Conservation (phyloP, 2,329 filamentous ascomycete genomes). For the Epichloe brachyelytri region DNA sequence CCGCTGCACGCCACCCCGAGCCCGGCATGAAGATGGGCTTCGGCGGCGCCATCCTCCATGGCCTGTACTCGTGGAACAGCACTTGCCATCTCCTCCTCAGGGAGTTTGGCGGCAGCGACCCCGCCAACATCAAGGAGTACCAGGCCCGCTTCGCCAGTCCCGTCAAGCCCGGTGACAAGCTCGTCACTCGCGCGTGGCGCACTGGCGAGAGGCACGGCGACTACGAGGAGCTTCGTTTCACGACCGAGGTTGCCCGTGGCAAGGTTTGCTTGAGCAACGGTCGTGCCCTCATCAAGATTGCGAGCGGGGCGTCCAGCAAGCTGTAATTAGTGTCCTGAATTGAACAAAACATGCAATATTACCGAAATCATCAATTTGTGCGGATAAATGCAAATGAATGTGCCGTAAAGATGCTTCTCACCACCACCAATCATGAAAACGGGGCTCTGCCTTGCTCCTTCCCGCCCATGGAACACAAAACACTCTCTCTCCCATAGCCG, state of each 20-base stretch:
- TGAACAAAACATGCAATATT: too few species aligned
- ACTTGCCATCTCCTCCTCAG: constrained; percentile 62
- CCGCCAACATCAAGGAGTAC: constrained; percentile 74
- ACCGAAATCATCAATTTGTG: too few species aligned
- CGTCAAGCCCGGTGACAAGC: constrained; percentile 70
- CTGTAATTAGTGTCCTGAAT: constrained; percentile 28
- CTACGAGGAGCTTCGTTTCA: constrained; percentile 75
- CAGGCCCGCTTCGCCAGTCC: constrained; percentile 79
- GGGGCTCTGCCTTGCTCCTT: background rate
- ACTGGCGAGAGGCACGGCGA: constrained; percentile 51
- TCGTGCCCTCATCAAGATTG: constrained; percentile 60
- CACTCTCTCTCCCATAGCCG: background rate
- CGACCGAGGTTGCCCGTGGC: constrained; percentile 62
- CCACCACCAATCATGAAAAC: too few species aligned
- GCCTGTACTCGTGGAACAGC: constrained; percentile 77
- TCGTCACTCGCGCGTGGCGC: constrained; percentile 71
- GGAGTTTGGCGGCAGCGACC: constrained; percentile 61
- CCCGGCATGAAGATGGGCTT: constrained; percentile 85
- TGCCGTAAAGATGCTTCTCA: too few species aligned
- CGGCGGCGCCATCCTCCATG: constrained; percentile 78
- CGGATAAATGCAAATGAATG: too few species aligned
- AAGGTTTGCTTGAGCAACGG: constrained; percentile 85
- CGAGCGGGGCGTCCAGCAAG: constrained; percentile 45
- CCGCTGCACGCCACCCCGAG: constrained; percentile 76
- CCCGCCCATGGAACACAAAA: background rate